A percentile compares a stretch with the other conserved stretches of the same genome.
Conservation (phyloP, 1,139 yeast genomes). For the Geotrichum phurueaensis region DNA sequence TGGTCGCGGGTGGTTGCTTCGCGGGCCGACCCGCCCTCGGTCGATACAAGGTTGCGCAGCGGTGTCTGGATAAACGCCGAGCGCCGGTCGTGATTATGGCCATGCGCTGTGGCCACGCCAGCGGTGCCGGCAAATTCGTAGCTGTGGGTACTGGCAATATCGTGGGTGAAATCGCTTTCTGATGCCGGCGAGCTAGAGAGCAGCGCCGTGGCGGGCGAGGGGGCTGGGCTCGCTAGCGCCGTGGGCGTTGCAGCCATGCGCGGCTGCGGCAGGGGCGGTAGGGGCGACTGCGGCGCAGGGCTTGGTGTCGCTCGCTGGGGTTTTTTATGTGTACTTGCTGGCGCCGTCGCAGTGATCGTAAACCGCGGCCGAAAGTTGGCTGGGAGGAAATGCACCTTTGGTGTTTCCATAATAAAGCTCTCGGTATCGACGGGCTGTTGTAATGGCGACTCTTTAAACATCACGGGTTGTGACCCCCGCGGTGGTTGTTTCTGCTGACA, state of each 20-base stretch:
- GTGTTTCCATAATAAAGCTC: constrained; percentile 22
- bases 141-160: not conserved
- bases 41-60: constrained; percentile 14
- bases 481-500: constrained; percentile 1
- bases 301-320: not conserved
- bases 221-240: not conserved
- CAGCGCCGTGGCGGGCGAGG: not conserved
- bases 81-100: not conserved
- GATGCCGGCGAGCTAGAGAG: not conserved
- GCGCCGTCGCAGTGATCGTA: not conserved
- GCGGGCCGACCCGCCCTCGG: not conserved
- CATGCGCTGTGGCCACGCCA: not conserved
- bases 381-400: not conserved
- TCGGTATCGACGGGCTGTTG: constrained; percentile 20
- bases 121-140: not conserved
- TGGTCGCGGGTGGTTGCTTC: not conserved
- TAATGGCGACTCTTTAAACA: constrained; percentile 18
- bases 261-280: too few relatives aligned
- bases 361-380: not conserved
- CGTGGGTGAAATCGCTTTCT: not conserved
- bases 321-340: not conserved
- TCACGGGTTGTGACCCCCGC: not conserved
- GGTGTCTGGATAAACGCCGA: constrained; percentile 22
- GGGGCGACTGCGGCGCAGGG: too few relatives aligned
- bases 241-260: not conserved